phyloP scores from a whole-genome alignment of 78 protist genomes.

The Protostelium mycophagum region DNA sequence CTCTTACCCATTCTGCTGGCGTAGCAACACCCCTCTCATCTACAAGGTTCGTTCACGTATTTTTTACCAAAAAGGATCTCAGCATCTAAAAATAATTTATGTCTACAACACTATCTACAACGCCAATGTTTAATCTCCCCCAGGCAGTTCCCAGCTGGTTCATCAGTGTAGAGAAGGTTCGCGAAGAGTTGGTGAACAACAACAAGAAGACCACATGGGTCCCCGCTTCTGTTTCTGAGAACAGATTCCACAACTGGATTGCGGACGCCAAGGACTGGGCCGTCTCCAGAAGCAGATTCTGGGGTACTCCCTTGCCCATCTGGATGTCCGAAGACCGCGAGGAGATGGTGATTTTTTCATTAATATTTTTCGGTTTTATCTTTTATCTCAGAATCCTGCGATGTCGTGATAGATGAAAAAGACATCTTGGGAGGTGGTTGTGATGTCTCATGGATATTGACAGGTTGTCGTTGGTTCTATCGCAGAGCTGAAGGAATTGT shows the following conservation, averaged over 20 bases:
- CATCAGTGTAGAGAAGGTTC: conserved; percentile 83
- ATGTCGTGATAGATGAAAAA: too few relatives aligned
- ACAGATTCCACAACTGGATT: conserved; percentile 98
- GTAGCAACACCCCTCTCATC: conserved; percentile 96
- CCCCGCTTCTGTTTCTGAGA: conserved; percentile 85
- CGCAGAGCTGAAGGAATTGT: conserved; percentile 80
- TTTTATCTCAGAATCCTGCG: too few relatives aligned
- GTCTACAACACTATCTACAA: background rate
- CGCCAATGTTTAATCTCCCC: background rate
- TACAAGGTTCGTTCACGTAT: conserved; percentile 62
- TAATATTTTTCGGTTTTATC: too few relatives aligned
- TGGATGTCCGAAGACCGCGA: conserved; percentile 94
- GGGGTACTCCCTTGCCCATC: conserved; percentile 99
- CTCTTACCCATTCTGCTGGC: conserved; percentile 99
- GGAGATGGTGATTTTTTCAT: too few relatives aligned
- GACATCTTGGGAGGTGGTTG: background rate
- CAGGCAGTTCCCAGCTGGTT: conserved; percentile 95
- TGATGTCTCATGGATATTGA: background rate
- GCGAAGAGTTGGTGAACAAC: conserved; percentile 76
- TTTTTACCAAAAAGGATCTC: too few relatives aligned
- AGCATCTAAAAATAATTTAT: too few relatives aligned
- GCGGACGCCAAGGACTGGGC: conserved; percentile 96
- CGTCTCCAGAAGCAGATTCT: conserved; percentile 94
- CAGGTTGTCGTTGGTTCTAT: conserved; percentile 82
- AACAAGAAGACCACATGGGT: conserved; percentile 91